Conservation (phyloP, 768 basidiomycete genomes). For the Myochromella boudieri region DNA sequence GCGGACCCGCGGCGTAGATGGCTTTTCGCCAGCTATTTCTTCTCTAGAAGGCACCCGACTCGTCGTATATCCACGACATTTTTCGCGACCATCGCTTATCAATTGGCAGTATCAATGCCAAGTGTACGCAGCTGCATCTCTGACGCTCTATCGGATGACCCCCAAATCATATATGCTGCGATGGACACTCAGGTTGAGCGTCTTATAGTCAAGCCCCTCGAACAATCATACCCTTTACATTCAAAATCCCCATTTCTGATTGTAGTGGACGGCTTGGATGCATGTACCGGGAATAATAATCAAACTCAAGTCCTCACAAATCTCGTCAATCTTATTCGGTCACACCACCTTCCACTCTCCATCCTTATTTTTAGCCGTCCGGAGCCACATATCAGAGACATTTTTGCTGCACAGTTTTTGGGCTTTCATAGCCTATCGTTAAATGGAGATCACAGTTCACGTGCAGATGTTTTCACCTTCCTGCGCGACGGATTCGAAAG, state of each 20-base stretch:
- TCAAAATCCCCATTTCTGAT: not conserved
- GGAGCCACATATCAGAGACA: not conserved
- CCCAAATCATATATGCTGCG: not conserved
- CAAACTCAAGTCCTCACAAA: not conserved
- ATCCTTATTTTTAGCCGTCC: not conserved
- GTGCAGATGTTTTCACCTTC: not conserved
- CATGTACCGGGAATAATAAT: not conserved
- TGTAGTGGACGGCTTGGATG: not conserved
- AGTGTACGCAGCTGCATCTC: not conserved
- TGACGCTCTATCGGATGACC: not conserved
- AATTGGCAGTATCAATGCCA: not conserved
- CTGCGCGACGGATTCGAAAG: not conserved
- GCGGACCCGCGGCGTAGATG: not conserved
- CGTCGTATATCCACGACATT: not conserved
- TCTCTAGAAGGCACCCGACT: not conserved
- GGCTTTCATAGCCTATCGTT: not conserved
- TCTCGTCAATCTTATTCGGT: not conserved
- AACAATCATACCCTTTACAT: no score
- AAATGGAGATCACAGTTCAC: not conserved
- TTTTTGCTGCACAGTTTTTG: not conserved
- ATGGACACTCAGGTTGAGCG: not conserved
- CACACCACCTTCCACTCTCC: not conserved
- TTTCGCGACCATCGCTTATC: not conserved
- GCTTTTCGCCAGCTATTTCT: not conserved
- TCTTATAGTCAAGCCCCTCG: not conserved